A percentile compares a stretch with the other conserved stretches of the same genome.
phyloP scores from a whole-genome alignment of 306 rosid species.

The Acacia confusa region DNA sequence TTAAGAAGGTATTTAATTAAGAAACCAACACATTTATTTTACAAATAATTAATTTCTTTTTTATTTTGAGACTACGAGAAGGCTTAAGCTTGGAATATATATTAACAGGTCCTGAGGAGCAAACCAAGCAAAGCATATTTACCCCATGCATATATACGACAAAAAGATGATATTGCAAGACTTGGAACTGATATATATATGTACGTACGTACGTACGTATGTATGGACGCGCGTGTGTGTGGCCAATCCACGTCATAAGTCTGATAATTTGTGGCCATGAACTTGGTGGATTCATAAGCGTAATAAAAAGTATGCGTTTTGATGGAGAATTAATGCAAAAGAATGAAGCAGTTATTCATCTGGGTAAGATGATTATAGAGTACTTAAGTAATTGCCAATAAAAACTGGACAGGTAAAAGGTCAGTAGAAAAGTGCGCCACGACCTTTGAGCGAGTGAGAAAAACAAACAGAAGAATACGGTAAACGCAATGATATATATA shows the following conservation, averaged over 20 bases:
- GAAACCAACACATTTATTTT: too few relatives aligned
- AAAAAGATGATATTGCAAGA: neutral
- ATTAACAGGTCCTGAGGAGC: neutral
- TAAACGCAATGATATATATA: neutral
- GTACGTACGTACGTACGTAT: too few relatives aligned
- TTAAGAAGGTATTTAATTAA: too few relatives aligned
- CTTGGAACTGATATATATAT: neutral
- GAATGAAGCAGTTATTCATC: neutral
- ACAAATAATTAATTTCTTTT: too few relatives aligned
- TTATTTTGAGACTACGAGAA: neutral
- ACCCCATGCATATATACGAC: neutral
- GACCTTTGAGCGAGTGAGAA: neutral
- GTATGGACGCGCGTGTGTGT: too few relatives aligned
- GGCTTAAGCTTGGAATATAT: too few relatives aligned
- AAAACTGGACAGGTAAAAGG: neutral
- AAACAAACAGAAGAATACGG: neutral
- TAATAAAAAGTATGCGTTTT: neutral
- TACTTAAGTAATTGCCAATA: neutral
- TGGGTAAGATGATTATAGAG: neutral
- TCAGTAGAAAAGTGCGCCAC: neutral
- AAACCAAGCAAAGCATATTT: neutral
- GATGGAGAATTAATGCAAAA: neutral
- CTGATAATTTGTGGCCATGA: neutral
- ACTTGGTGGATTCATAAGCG: neutral
- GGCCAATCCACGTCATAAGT: neutral